Base-by-base conservation (phyloP, 306 rosid species). In the Prunus padus region DNA sequence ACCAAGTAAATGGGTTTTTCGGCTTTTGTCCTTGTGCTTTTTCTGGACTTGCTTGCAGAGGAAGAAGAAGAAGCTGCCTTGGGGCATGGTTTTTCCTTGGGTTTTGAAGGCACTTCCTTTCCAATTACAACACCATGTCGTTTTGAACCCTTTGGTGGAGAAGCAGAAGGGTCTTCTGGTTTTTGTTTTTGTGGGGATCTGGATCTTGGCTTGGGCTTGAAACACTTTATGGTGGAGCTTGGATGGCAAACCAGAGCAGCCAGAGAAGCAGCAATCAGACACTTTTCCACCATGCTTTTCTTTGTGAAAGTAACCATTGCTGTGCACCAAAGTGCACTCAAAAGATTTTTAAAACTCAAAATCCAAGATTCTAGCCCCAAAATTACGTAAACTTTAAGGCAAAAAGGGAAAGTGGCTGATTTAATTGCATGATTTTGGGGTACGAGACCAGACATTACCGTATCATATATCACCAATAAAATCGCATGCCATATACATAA, bases 171-270 rank as follows among this genome's bases (percentile, higher is more conserved):
- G 46, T n/a, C 26, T 16, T 30, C 42, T 37, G 42, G 42, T 37
- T 7, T 37, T 7, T 37, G 42, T 37, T 37, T 37, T 0, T 37
- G 42, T 37, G 42, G 42, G 42, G 42, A 37, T 37, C 42, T 37
- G 42, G 42, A 1, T 37, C 42, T 37, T 11, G 79, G 63, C 74
- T 40, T 69, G 4, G 80, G 76, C 8, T 31, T 68, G 80, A 80
- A 80, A 22, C 71, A 67, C 44, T 45, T 74, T 25, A 80, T 74
- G 66, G 79, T 74, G 66, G 79, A 40, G 42, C 83, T 74, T 19
- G 76, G 83, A 69, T 80, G 83, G 31, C 79, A 75, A 2, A 47
- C 72, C 45, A 74, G 45, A 13, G 78, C 47, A 46, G 80, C 83
- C 22, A 74, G 59, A 50, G 79, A 74, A 47, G 79, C 75, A 49